Evolutionary conservation across 2,329 filamentous ascomycete genomes (phyloP).

Genomic region (Nothophoma quercina): DNA sequence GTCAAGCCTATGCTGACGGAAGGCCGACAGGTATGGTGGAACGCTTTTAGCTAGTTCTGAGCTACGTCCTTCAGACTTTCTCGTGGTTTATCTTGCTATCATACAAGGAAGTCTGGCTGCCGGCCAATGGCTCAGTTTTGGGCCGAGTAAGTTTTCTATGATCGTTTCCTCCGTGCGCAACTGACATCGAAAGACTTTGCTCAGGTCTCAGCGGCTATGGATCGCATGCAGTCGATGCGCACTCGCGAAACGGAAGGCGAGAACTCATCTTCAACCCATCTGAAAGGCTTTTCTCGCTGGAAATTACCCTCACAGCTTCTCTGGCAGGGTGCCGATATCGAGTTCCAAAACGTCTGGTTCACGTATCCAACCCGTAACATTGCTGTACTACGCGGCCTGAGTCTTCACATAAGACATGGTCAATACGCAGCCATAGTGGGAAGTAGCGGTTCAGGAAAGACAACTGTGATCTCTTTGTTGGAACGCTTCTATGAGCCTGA

Average conservation of each 20-base stretch:
- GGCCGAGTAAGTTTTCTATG: slow-evolving; percentile 28
- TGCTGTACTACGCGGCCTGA: slow-evolving; percentile 70
- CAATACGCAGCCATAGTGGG: slow-evolving; percentile 63
- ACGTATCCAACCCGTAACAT: slow-evolving; percentile 94
- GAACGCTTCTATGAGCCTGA: slow-evolving; percentile 93
- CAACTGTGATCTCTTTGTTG: slow-evolving; percentile 87
- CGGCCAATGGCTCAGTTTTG: slow-evolving; percentile 38
- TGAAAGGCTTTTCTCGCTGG: slow-evolving; percentile 14
- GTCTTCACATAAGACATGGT: slow-evolving; percentile 59
- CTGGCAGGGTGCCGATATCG: slow-evolving; percentile 59
- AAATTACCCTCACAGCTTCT: slow-evolving; percentile 10
- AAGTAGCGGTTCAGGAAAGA: slow-evolving; percentile 83
- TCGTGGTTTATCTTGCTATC: slow-evolving; percentile 37
- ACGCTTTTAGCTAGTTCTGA: slow-evolving; percentile 25
- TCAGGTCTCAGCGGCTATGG: slow-evolving; percentile 31
- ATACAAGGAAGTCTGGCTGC: slow-evolving; percentile 37
- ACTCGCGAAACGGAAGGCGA: slow-evolving; percentile 5
- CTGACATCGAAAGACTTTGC: slow-evolving; percentile 30
- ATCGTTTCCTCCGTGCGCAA: not conserved
- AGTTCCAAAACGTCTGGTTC: slow-evolving; percentile 81
- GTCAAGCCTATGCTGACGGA: not conserved
- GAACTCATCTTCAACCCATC: not conserved
- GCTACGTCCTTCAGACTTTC: slow-evolving; percentile 27
- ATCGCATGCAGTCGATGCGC: slow-evolving; percentile 30
- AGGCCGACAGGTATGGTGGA: slow-evolving; percentile 32